Percentiles rank a stretch among this genome's conserved stretches.
phyloP scores from a whole-genome alignment of 148 eudicot species.

The Heliamphora exappendiculata region DNA sequence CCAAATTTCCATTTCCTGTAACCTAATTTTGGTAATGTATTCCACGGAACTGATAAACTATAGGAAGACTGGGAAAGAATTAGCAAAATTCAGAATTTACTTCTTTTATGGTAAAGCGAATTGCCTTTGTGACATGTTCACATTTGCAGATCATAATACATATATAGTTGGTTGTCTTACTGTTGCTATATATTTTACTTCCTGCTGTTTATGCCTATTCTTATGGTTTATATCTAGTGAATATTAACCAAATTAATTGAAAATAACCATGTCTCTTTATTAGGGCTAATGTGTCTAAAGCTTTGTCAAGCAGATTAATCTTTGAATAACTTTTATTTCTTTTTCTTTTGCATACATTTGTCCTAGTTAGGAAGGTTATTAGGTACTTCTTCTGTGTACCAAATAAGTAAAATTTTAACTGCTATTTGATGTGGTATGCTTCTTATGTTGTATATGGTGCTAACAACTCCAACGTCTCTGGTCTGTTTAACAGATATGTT shows the following conservation, averaged over 20 bases:
- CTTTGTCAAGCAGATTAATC: background rate
- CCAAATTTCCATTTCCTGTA: background rate
- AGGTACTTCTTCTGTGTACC: background rate
- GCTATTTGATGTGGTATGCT: background rate
- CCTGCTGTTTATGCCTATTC: background rate
- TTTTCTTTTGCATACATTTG: background rate
- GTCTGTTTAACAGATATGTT: conserved; percentile 58
- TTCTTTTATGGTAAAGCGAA: background rate
- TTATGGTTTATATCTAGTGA: background rate
- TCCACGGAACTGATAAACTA: background rate
- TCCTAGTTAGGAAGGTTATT: background rate
- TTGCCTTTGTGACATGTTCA: background rate
- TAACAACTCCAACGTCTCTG: background rate
- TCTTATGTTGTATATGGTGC: background rate
- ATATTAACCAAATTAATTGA: background rate
- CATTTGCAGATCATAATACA: no score
- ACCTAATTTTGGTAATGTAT: background rate
- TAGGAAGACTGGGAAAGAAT: background rate
- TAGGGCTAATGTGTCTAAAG: background rate
- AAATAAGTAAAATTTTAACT: background rate
- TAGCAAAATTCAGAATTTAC: background rate
- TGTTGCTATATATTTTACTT: background rate
- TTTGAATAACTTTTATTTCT: background rate
- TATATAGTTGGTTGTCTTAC: background rate
- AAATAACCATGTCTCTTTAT: background rate